Evolutionary conservation across 805 yeast species (phyloP).

Genomic region (fission yeast (Schizosaccharomyces pombe)): DNA sequence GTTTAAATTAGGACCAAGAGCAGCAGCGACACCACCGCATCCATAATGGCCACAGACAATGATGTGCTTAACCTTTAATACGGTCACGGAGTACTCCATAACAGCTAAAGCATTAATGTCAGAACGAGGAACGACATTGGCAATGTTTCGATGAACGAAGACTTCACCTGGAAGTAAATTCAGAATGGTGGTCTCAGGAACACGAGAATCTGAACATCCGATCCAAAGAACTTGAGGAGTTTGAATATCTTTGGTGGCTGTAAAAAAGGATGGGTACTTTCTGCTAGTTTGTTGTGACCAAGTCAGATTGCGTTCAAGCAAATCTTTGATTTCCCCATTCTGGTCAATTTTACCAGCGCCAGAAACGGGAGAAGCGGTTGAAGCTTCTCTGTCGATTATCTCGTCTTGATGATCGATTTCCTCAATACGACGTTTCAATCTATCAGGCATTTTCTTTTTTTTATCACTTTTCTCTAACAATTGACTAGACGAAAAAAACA

Average conservation of each 20-base stretch:
- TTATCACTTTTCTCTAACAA: too few relatives aligned
- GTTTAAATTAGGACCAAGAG: constrained; percentile 18
- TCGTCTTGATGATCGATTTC: not conserved
- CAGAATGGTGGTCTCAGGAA: constrained; percentile 46
- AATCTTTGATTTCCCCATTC: not conserved
- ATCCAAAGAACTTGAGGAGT: constrained; percentile 85
- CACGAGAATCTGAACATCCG: constrained; percentile 83
- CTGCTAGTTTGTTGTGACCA: not conserved
- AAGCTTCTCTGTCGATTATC: not conserved
- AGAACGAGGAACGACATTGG: constrained; percentile 42
- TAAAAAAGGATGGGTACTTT: not conserved
- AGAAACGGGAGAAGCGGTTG: not conserved
- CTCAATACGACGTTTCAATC: not conserved
- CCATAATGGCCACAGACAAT: constrained; percentile 85
- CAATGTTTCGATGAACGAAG: constrained; percentile 72
- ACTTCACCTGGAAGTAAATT: constrained; percentile 76
- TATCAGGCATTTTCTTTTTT: too few relatives aligned
- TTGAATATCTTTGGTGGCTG: constrained; percentile 33
- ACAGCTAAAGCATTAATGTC: constrained; percentile 60
- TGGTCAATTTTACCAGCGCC: not conserved
- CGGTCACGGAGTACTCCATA: constrained; percentile 69
- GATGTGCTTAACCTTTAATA: constrained; percentile 54
- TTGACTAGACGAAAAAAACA: too few relatives aligned
- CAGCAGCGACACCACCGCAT: constrained; percentile 82
- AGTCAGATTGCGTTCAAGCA: not conserved